Conservation (phyloP, 208 protist species). For the Balamuthia mandrillaris region DNA sequence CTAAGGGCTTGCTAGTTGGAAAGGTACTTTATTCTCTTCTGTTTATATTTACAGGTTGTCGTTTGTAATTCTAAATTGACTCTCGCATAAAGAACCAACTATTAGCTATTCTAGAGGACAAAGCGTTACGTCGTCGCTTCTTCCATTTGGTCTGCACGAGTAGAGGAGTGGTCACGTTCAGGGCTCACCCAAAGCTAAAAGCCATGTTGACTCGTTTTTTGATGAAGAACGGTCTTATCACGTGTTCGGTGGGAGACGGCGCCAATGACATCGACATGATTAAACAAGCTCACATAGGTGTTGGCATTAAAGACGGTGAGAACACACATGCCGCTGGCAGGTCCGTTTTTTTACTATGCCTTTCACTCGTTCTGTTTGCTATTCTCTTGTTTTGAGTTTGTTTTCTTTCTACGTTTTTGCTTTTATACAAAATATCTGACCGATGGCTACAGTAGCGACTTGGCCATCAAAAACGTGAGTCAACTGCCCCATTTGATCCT, state of each 20-base stretch:
- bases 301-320: constrained; percentile 39
- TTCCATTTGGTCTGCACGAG: neutral
- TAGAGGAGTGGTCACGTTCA: neutral
- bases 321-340: constrained; percentile 30
- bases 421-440: no score
- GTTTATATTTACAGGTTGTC: neutral
- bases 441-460: no score
- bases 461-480: constrained; percentile 32
- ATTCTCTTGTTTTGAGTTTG: no score
- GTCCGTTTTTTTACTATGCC: no score
- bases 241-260: constrained; percentile 30
- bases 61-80: neutral
- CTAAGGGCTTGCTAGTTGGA: neutral
- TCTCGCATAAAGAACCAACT: neutral
- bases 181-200: constrained; percentile 33
- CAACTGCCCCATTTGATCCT: constrained; percentile 25
- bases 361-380: no score
- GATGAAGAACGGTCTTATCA: constrained; percentile 39
- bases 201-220: constrained; percentile 31
- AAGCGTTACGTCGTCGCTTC: no score
- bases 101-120: neutral
- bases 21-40: neutral
- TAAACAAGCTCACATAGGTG: constrained; percentile 31
- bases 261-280: constrained; percentile 46
- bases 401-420: no score